phyloP scores from a whole-genome alignment of 2,329 filamentous ascomycete species.

The Aspergillus bombycis region DNA sequence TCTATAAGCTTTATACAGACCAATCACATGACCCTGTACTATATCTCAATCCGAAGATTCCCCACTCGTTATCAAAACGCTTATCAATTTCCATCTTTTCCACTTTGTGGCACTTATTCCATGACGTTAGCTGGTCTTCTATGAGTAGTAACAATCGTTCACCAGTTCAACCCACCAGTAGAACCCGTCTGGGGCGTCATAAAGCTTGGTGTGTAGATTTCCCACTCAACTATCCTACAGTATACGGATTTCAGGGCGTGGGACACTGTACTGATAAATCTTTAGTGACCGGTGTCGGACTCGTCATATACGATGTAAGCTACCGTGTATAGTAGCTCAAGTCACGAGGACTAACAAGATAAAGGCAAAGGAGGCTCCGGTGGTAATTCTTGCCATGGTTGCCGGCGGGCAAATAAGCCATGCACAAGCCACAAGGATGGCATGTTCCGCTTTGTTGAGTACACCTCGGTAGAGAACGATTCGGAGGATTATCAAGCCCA shows the following conservation, averaged over 20 bases:
- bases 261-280: not conserved
- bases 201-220: not conserved
- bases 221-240: not conserved
- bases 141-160: not conserved
- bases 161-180: not conserved
- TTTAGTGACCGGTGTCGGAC: not conserved
- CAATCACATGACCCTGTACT: no score
- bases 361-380: not conserved
- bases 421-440: slow-evolving; percentile 1
- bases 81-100: not conserved
- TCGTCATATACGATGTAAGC: slow-evolving; percentile 1
- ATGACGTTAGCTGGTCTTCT: not conserved
- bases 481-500: not conserved
- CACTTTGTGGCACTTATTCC: not conserved
- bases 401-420: not conserved
- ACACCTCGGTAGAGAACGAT: not conserved
- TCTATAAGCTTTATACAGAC: no score
- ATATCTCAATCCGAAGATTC: not conserved
- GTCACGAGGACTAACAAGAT: not conserved
- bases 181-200: not conserved
- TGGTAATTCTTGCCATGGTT: not conserved
- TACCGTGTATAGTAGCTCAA: not conserved
- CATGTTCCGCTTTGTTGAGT: slow-evolving; percentile 2
- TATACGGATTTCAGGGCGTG: not conserved
- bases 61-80: not conserved